Percentiles rank a stretch among this genome's conserved stretches.
Conservation (phyloP, 306 rosid genomes). For the Cyamopsis tetragonoloba region DNA sequence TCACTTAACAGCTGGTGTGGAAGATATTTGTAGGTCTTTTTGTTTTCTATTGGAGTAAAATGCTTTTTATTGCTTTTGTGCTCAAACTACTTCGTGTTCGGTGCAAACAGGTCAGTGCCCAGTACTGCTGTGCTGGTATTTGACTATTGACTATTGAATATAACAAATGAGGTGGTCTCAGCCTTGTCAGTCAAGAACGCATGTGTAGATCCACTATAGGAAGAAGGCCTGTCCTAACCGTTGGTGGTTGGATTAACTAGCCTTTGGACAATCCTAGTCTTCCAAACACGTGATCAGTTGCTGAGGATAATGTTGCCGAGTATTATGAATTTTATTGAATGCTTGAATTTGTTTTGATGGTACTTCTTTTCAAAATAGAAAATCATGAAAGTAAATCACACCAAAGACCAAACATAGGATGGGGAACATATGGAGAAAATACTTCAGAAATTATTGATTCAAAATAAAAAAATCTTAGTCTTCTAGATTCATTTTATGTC, state of each 20-base stretch:
- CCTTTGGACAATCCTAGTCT: not conserved
- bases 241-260: slow-evolving; percentile 4
- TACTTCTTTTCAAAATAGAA: slow-evolving; percentile 4
- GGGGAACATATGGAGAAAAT: not conserved
- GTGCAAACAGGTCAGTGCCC: not conserved
- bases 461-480: not conserved
- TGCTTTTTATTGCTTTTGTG: too few species aligned
- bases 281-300: not conserved
- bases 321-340: not conserved
- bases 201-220: not conserved
- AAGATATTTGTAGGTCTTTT: not conserved
- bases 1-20: not conserved
- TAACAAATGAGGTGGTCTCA: not conserved
- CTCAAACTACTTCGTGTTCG: too few species aligned
- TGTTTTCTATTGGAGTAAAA: not conserved
- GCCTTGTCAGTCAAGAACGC: not conserved
- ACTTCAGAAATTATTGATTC: not conserved
- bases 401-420: not conserved
- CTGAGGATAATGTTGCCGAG: not conserved
- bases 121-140: too few species aligned
- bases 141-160: too few species aligned
- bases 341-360: not conserved
- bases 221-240: not conserved
- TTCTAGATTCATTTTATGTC: not conserved
- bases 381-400: not conserved